phyloP scores from a whole-genome alignment of 83 land plant species.

The Thuja plicata region DNA sequence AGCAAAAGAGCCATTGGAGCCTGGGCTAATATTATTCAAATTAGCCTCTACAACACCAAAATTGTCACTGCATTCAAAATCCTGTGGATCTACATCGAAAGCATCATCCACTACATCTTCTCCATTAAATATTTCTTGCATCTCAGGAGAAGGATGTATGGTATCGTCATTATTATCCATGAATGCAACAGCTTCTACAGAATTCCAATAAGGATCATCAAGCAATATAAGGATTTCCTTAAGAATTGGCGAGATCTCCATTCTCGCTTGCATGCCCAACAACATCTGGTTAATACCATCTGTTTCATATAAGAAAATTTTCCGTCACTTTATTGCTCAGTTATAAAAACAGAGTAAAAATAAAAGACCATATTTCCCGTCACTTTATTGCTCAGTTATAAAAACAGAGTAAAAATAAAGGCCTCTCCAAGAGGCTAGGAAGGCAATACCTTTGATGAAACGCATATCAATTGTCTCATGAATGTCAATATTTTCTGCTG shows the following conservation, averaged over 20 bases:
- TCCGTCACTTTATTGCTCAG: neutral
- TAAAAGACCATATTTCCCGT: neutral
- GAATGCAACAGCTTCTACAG: neutral
- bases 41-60: neutral
- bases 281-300: constrained; percentile 73
- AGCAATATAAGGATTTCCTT: constrained; percentile 47
- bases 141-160: neutral
- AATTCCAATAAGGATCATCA: constrained; percentile 34
- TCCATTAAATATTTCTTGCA: neutral
- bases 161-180: neutral
- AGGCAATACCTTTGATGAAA: constrained; percentile 59
- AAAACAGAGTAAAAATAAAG: neutral
- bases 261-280: constrained; percentile 33
- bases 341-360: neutral
- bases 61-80: neutral
- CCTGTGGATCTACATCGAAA: neutral
- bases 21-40: neutral
- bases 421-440: neutral
- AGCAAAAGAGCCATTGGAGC: neutral
- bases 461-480: constrained; percentile 59
- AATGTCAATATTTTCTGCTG: constrained; percentile 13
- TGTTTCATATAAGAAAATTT: constrained; percentile 18
- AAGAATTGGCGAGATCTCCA: constrained; percentile 77
- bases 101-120: neutral
- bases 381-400: neutral